Base-by-base conservation (phyloP, 805 yeast species). In the Wickerhamomyces hampshirensis region DNA sequence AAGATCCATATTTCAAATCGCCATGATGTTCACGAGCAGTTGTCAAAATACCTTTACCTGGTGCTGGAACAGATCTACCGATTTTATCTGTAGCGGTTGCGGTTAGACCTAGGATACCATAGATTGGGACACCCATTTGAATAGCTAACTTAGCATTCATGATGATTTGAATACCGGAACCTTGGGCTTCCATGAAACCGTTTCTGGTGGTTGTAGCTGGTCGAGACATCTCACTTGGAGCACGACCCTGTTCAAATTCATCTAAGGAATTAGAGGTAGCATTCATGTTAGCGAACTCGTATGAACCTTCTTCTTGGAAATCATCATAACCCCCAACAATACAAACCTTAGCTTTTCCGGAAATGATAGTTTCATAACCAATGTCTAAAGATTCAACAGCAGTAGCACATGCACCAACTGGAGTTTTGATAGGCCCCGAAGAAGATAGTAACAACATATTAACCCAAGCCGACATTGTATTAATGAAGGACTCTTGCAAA, bases 331-430 rank as follows among this genome's bases (percentile, higher is more conserved):
- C 99, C 75, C 99, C 99, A 53, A 91, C 97, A 56, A 93, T 72
- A 65, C 93, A 87, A 53, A 93, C 79, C 76, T 87, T 88, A 39
- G 99, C 98, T 66, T 89, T 87, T 51, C 96, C 96, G 33, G 88
- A 70, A 52, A 86, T 66, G 55, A 93, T 88, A 36, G 96, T 86
- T 69, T 93, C 98, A 49, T 84, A 77, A 77, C 97, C 99, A 55
- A 77, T 75, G 62, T 93, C 99, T 48, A 93, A 84, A 45, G 98
- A 93, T 71, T 93, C 98, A 43, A 93, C 84, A 38, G 98, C 93
- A 49, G 99, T 93, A 34, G 99, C 99, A 75, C 99, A 93, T 28
- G 99, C 99, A 70, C 95, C 99, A 38, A 93, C 98, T 35, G 99
- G 98, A 19, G 99, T 94, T 75, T 89, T 89, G 65, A 89, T 88